Base-by-base conservation (phyloP, 768 basidiomycete genomes). In the Boletus huronensis region DNA sequence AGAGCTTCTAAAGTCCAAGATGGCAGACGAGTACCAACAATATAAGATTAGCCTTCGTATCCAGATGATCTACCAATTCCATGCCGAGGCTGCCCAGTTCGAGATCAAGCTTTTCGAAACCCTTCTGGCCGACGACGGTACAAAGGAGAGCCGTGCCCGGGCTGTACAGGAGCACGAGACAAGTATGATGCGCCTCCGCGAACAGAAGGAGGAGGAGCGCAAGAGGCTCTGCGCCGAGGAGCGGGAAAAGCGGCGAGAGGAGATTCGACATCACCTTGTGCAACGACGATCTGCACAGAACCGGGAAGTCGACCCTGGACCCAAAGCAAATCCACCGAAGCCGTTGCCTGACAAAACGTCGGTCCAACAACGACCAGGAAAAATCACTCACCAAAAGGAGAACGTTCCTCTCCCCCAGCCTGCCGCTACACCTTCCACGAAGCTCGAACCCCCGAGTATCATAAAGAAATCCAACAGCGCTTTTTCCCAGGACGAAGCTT, bases 51-150 rank as follows among this genome's bases (percentile, higher is more conserved):
- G 64, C 34, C 63, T 70, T 17, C 70, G 70, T 6, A 70, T 72
- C 6, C 68, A 70, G 56, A 70, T 70, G 69, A 70, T 70, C 28
- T 62, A 70, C 50, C 54, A 70, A 10, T 70, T 70, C 55, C 69
- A 70, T 25, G 60, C 56, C 3, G 63, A 65, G 53, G 69, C 69
- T 2, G 66, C 68, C 7, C 52, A 64, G 14, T 53, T 68, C 55
- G 69, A 70, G 52, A 65, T 72, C 29, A 64, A 63, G 39, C 66
- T 72, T 19, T 60, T 71, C 16, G 61, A 64, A 41, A 59, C 46
- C 1, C 68, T 70, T 26, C 48, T 68, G n/a, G 49, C 62, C 0
- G 55, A 45, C 38, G 41, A 68, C 23, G 64, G 65, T n/a, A 70
- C 69, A 6, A 70, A 64, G 49, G 69, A 70, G 51, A 63, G 59